Evolutionary conservation across 2,329 filamentous ascomycete species (phyloP), one percentile per base, ranked within the genome.

Genomic region (Diaporthe eres): DNA sequence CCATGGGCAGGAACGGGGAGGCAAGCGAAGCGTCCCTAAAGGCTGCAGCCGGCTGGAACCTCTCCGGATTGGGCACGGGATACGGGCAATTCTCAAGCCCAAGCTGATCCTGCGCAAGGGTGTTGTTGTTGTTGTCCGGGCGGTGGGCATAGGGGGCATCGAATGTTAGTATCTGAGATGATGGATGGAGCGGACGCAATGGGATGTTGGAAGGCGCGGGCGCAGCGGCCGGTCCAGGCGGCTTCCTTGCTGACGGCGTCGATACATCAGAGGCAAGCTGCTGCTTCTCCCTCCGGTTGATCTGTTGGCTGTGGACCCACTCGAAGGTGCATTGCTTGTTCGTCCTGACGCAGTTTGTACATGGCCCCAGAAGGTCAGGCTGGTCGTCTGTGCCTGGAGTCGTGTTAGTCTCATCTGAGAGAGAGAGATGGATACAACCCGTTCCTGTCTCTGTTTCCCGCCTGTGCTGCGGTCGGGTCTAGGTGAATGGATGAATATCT

Each of bases 271-370:
- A 73, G 10, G 70, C 58, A 31, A 72, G 68, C 39, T 74, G 44
- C 49, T 72, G 72, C 42, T 63, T 74, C 44, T 76, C 72, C 55
- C 72, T 75, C 19, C 72, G 72, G 49, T 74, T 65, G 39, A 60
- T n/a, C 34, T 76, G 72, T 31, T 76, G 75, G 51, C 71, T 77
- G 22, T 74, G 75, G 28, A 76, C 77, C 77, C 77, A 78, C 42
- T 75, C 74, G 57, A 78, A 73, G 34, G 77, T 78, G 42, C 77
- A 78, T 17, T 68, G 63, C 65, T 78, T 78, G 37, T 77, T 77
- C 8, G 77, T 78, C 61, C 74, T 71, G 17, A 51, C 31, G 63
- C 77, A 78, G 44, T 77, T 77, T 31, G 76, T 75, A 68, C 77
- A 78, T 10, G 77, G 74, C 13, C 75, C 75, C 22, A 61, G n/a